Conservation (phyloP, 495 filamentous ascomycete genomes). For the Viridothelium virens region DNA sequence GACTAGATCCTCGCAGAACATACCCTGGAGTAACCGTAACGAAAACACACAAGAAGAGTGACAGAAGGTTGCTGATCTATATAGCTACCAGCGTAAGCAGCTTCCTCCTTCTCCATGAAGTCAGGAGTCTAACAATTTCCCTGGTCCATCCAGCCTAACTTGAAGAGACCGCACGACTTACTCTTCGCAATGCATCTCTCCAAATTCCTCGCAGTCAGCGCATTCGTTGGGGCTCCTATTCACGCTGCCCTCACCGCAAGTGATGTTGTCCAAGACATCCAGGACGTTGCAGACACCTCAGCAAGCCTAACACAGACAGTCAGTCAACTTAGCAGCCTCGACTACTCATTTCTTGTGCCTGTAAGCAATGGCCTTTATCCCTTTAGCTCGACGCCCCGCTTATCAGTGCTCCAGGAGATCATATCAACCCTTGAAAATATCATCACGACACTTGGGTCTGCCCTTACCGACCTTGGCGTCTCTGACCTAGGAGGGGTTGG, state of each 20-base stretch:
- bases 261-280: not conserved
- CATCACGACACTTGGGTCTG: not conserved
- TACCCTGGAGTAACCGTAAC: no score
- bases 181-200: not conserved
- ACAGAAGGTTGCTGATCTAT: no score
- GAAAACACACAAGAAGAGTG: no score
- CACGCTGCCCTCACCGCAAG: not conserved
- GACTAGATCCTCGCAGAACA: no score
- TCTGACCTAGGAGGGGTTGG: not conserved
- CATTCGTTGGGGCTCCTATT: not conserved
- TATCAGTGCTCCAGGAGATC: not conserved
- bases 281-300: not conserved
- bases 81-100: no score
- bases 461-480: not conserved
- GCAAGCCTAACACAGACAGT: not conserved
- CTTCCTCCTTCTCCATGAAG: no score
- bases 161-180: no score
- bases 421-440: not conserved
- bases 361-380: not conserved
- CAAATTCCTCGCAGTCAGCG: not conserved
- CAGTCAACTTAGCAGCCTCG: not conserved
- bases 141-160: no score
- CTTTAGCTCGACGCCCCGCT: not conserved
- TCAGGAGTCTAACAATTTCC: no score
- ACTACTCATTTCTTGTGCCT: not conserved